These are phyloP conservation scores for Blakeslea trispora DNA, from an alignment of 371 early-diverging fungal species.

Conservation along the genomic window DNA sequence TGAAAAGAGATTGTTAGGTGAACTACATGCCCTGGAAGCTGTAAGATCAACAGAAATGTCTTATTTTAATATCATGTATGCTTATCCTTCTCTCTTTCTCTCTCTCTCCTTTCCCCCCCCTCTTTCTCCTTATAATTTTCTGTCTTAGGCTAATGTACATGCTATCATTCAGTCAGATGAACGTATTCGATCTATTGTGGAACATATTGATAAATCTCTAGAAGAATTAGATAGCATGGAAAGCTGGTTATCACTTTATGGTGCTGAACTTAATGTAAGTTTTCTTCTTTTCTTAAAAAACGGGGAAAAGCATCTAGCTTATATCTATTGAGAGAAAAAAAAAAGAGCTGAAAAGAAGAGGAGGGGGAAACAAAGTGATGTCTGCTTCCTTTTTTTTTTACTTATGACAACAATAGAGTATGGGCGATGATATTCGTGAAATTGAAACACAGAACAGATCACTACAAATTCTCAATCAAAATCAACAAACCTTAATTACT, in stretches of 20 bases:
- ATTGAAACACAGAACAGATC: conserved; percentile 91
- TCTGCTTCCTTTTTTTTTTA: too few species aligned
- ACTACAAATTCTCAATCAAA: conserved; percentile 84
- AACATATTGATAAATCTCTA: conserved; percentile 80
- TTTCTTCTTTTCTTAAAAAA: too few species aligned
- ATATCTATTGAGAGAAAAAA: not conserved
- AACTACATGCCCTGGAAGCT: conserved; percentile 74
- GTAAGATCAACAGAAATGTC: too few species aligned
- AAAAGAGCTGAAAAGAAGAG: too few species aligned
- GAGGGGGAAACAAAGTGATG: too few species aligned
- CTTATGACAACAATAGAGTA: conserved; percentile 53
- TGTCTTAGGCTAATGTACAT: conserved; percentile 89
- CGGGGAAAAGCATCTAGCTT: not conserved
- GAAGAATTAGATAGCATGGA: conserved; percentile 82
- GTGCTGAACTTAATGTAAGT: conserved; percentile 83
- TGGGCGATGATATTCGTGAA: conserved; percentile 95
- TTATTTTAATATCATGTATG: too few species aligned
- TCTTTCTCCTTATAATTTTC: too few species aligned
- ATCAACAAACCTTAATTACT: conserved; percentile 79
- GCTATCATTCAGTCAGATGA: conserved; percentile 91
- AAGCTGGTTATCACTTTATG: conserved; percentile 83
- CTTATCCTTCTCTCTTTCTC: too few species aligned
- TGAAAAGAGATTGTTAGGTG: conserved; percentile 62
- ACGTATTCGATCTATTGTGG: conserved; percentile 77
- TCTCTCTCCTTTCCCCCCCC: too few species aligned